Percentiles rank a stretch among this genome's conserved stretches.
phyloP scores from a whole-genome alignment of 768 basidiomycete genomes.

The Atractiella rhizophila region DNA sequence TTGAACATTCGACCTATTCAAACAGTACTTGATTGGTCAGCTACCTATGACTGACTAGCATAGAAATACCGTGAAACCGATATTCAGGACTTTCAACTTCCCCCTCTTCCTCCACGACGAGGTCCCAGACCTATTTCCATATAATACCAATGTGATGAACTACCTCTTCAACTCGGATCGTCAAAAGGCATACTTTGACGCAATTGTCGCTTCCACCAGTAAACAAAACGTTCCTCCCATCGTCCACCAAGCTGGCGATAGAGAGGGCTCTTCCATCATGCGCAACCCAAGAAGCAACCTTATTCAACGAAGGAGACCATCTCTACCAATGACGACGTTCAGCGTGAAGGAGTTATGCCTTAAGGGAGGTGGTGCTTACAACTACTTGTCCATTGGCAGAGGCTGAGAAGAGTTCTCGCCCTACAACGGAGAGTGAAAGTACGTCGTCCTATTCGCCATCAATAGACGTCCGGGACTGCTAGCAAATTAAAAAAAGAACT shows the following conservation, averaged over 20 bases:
- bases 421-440: conserved; percentile 47
- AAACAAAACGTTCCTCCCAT: conserved; percentile 24
- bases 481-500: background rate
- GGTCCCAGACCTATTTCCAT: background rate
- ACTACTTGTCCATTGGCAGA: conserved; percentile 39
- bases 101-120: background rate
- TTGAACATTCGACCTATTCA: conserved; percentile 11
- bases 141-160: background rate
- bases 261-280: conserved; percentile 76
- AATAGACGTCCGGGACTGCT: no score
- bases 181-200: conserved; percentile 35
- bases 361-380: conserved; percentile 23
- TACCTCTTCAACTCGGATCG: background rate
- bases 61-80: no score
- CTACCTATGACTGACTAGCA: no score
- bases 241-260: conserved; percentile 31
- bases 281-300: conserved; percentile 53
- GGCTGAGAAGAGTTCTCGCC: conserved; percentile 30
- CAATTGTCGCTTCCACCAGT: conserved; percentile 67
- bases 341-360: background rate
- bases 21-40: background rate
- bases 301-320: conserved; percentile 64
- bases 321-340: conserved; percentile 26
- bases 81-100: no score
- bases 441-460: conserved; percentile 40